A percentile compares a stretch with the other conserved stretches of the same genome.
Evolutionary conservation across 495 filamentous ascomycete genomes (phyloP).

Genomic region (Talaromyces liani): DNA sequence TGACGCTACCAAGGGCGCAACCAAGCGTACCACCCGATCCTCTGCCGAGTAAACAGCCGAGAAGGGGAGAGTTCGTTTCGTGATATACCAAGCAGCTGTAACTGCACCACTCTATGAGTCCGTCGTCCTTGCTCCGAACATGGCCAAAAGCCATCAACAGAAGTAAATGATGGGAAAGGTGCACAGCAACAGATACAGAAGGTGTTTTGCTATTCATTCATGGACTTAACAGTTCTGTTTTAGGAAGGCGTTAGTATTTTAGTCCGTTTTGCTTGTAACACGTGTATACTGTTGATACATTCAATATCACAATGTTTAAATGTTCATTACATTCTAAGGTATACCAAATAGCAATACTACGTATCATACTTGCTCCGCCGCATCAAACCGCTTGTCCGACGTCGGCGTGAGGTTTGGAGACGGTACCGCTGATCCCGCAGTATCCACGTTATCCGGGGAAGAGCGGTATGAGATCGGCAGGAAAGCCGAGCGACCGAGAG

Average conservation of each 20-base stretch:
- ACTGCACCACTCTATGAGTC: not conserved
- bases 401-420: no score
- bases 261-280: not conserved
- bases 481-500: not conserved
- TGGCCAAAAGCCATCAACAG: not conserved
- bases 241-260: not conserved
- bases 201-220: not conserved
- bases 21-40: slow-evolving; percentile 58
- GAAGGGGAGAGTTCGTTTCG: not conserved
- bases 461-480: not conserved
- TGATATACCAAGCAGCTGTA: not conserved
- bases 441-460: not conserved
- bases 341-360: no score
- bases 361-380: no score
- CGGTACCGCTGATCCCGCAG: not conserved
- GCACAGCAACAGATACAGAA: not conserved
- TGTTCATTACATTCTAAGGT: not conserved
- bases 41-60: slow-evolving; percentile 18
- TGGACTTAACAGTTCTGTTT: not conserved
- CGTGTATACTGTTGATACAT: not conserved
- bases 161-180: not conserved
- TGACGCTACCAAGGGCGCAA: slow-evolving; percentile 58
- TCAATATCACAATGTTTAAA: slow-evolving; percentile 1
- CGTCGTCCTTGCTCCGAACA: not conserved
- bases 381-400: no score